phyloP scores from a whole-genome alignment of 2,329 filamentous ascomycete genomes.

The Colletotrichum sidae region DNA sequence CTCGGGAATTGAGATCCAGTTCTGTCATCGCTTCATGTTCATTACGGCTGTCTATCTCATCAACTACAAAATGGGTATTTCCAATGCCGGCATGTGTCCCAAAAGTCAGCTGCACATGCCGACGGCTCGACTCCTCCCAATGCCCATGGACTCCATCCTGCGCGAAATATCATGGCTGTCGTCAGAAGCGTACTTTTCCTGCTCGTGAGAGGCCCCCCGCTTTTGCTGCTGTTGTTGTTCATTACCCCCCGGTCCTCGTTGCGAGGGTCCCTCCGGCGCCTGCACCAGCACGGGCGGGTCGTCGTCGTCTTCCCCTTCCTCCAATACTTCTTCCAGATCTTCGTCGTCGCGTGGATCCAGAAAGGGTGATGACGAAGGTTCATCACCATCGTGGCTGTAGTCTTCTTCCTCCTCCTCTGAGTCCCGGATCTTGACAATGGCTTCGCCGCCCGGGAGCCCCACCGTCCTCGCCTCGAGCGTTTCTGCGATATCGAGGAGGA shows the following conservation, averaged over 20 bases:
- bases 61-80: conserved; percentile 32
- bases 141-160: conserved; percentile 48
- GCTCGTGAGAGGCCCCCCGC: neutral
- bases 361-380: conserved; percentile 34
- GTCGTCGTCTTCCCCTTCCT: conserved; percentile 44
- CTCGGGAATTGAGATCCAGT: neutral
- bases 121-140: conserved; percentile 43
- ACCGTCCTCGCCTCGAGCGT: conserved; percentile 78
- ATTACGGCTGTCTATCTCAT: conserved; percentile 13
- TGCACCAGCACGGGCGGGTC: conserved; percentile 28
- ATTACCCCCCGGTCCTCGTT: neutral
- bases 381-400: conserved; percentile 21
- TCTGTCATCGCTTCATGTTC: conserved; percentile 1
- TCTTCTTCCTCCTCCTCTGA: conserved; percentile 28
- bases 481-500: conserved; percentile 86
- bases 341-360: conserved; percentile 40
- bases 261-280: conserved; percentile 11
- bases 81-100: conserved; percentile 4
- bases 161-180: conserved; percentile 40
- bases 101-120: conserved; percentile 39
- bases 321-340: conserved; percentile 44
- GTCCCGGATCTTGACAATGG: conserved; percentile 49
- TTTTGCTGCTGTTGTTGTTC: conserved; percentile 13
- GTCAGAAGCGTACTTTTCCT: conserved; percentile 30
- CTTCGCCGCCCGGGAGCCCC: conserved; percentile 73